Percentiles rank a stretch among this genome's conserved stretches.
Evolutionary conservation across 495 filamentous ascomycete genomes (phyloP).

Genomic region (Penicillium malachiteum): DNA sequence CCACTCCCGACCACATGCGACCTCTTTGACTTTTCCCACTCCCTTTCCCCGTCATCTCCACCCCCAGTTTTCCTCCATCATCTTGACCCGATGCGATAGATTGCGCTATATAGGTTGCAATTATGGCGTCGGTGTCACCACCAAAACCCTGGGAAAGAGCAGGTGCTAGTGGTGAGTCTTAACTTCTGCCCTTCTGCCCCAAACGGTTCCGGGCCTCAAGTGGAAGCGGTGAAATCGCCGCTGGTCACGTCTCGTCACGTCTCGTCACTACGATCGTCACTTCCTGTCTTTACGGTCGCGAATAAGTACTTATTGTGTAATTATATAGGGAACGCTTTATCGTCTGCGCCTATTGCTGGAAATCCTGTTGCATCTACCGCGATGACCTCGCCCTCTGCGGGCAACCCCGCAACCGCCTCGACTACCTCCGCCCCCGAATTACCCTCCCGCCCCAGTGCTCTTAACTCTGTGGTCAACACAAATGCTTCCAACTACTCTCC

Average conservation of each 20-base stretch:
- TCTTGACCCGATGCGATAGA: constrained; percentile 31
- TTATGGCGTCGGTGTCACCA: constrained; percentile 68
- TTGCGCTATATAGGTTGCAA: constrained; percentile 17
- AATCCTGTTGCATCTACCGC: constrained; percentile 41
- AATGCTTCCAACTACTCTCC: constrained; percentile 82
- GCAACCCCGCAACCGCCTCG: constrained; percentile 43
- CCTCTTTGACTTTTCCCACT: constrained; percentile 15
- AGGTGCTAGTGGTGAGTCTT: constrained; percentile 57
- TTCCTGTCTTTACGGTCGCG: neutral
- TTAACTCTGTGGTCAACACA: constrained; percentile 75
- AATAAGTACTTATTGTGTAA: constrained; percentile 2
- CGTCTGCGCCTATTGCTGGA: constrained; percentile 32
- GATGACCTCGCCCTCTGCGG: constrained; percentile 38
- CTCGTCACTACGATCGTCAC: constrained; percentile 11
- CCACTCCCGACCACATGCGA: constrained; percentile 32
- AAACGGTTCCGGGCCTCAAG: neutral
- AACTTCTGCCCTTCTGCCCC: neutral
- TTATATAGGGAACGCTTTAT: constrained; percentile 37
- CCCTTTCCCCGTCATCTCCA: constrained; percentile 18
- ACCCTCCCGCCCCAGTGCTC: constrained; percentile 72
- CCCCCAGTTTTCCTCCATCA: constrained; percentile 9
- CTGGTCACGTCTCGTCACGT: constrained; percentile 3
- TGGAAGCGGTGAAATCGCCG: constrained; percentile 6
- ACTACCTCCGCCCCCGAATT: constrained; percentile 64
- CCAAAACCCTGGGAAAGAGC: constrained; percentile 94